Percentiles rank a stretch among this genome's conserved stretches.
phyloP scores from a whole-genome alignment of 2,329 filamentous ascomycete genomes.

The Xylaria multiplex region DNA sequence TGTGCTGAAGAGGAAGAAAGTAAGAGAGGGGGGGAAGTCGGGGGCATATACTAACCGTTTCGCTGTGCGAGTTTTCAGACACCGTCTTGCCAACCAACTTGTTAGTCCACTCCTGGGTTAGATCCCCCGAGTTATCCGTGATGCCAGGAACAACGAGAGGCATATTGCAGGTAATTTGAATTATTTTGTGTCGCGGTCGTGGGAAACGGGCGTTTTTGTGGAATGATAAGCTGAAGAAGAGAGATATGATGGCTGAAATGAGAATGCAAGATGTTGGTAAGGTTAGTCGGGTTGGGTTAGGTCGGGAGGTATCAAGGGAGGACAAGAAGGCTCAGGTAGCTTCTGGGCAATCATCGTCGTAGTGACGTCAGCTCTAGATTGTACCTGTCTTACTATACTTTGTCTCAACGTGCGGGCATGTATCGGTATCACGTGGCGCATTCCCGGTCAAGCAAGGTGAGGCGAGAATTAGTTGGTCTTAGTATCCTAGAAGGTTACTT shows the following conservation, averaged over 20 bases:
- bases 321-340: neutral
- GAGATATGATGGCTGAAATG: no score
- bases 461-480: neutral
- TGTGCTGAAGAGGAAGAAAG: neutral
- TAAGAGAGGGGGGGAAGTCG: slow-evolving; percentile 9
- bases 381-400: slow-evolving; percentile 12
- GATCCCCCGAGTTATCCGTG: slow-evolving; percentile 54
- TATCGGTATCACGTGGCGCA: slow-evolving; percentile 14
- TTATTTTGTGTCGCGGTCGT: slow-evolving; percentile 3
- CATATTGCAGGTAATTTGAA: slow-evolving; percentile 59
- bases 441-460: slow-evolving; percentile 2
- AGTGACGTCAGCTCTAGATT: slow-evolving; percentile 32
- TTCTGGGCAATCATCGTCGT: slow-evolving; percentile 1
- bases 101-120: slow-evolving; percentile 67
- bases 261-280: neutral
- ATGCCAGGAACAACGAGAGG: slow-evolving; percentile 72
- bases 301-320: no score
- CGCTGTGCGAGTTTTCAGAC: slow-evolving; percentile 60
- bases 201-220: neutral
- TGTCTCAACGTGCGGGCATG: no score
- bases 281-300: no score
- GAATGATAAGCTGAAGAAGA: neutral
- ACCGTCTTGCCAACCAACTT: slow-evolving; percentile 73
- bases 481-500: no score
- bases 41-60: slow-evolving; percentile 58